Conservation (phyloP, 495 filamentous ascomycete genomes). For the Elasticomyces elasticus region DNA sequence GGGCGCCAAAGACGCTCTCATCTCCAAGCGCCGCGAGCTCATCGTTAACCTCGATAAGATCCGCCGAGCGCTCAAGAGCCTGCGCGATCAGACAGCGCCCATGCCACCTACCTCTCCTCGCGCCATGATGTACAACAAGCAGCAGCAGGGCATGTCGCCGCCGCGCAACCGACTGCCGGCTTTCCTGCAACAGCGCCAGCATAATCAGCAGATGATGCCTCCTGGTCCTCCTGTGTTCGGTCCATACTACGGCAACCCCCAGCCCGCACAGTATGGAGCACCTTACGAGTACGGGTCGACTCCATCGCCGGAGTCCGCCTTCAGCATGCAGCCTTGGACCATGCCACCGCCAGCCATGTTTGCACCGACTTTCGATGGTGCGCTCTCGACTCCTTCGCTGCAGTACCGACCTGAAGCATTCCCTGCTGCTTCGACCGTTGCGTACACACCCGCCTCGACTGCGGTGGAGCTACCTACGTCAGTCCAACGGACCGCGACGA, state of each 20-base stretch:
- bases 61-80: slow-evolving; percentile 23
- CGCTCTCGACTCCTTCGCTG: slow-evolving; percentile 1
- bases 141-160: slow-evolving; percentile 8
- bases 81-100: slow-evolving; percentile 8
- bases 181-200: slow-evolving; percentile 16
- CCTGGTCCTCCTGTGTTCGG: slow-evolving; percentile 2
- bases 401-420: too few relatives aligned
- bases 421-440: too few relatives aligned
- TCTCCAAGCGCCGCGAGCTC: slow-evolving; percentile 21
- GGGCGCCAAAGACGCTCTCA: slow-evolving; percentile 14
- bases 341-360: slow-evolving; percentile 14
- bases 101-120: not conserved
- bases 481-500: not conserved
- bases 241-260: slow-evolving; percentile 20
- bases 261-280: slow-evolving; percentile 10
- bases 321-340: slow-evolving; percentile 3
- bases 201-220: not conserved
- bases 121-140: not conserved
- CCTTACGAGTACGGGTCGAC: slow-evolving; percentile 6
- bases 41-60: slow-evolving; percentile 21
- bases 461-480: not conserved
- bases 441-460: too few relatives aligned
- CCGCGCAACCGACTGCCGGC: slow-evolving; percentile 11
- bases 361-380: slow-evolving; percentile 18
- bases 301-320: slow-evolving; percentile 6